phyloP scores from a whole-genome alignment of 2,329 filamentous ascomycete genomes.

The Colletotrichum coccodes region DNA sequence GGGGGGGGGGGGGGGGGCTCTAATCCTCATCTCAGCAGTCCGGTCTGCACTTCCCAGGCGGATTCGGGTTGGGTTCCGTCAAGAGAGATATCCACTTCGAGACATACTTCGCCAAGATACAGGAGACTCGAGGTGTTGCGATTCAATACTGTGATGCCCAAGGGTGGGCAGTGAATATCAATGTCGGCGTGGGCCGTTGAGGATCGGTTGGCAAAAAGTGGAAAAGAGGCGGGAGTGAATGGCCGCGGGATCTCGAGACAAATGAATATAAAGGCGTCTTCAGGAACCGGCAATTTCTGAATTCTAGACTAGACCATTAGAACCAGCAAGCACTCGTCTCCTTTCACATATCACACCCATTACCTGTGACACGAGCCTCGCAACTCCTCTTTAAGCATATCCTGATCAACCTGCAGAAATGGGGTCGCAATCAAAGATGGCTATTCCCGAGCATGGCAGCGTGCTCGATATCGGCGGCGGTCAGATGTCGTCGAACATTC shows the following conservation, averaged over 20 bases:
- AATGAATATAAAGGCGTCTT: not conserved
- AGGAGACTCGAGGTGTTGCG: not conserved
- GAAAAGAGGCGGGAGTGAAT: not conserved
- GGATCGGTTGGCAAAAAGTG: not conserved
- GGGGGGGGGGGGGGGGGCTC: not conserved
- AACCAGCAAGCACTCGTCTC: not conserved
- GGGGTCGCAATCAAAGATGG: not conserved
- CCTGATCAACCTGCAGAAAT: not conserved
- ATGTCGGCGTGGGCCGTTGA: not conserved
- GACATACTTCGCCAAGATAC: not conserved
- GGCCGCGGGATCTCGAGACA: not conserved
- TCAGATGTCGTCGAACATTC: conserved; percentile 42
- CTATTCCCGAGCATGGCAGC: conserved; percentile 40
- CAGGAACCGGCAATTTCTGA: not conserved
- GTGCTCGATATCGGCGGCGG: conserved; percentile 52
- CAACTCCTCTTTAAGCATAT: not conserved
- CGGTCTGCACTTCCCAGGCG: not conserved
- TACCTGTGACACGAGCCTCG: too few species aligned
- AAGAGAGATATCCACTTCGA: not conserved
- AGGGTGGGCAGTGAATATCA: not conserved
- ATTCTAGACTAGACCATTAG: not conserved
- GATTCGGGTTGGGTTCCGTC: not conserved
- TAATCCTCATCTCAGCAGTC: not conserved
- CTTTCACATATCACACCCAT: not conserved
- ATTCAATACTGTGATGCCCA: not conserved